Conservation (phyloP, 2,329 filamentous ascomycete species). For the Cladosporium sphaerospermum region DNA sequence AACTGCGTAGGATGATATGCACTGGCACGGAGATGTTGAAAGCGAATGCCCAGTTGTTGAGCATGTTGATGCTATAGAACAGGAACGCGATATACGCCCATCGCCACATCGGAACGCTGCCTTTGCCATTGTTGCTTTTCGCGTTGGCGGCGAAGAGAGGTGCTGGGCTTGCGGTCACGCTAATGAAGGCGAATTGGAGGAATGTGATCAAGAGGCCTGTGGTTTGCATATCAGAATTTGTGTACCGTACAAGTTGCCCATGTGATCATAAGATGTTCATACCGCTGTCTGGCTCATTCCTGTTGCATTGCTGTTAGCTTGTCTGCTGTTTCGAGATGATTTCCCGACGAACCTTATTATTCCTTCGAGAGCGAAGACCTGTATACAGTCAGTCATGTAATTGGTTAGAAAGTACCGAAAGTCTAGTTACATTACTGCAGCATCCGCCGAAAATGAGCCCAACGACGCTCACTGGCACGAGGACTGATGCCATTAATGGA, state of each 20-base stretch:
- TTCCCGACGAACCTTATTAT: conserved; percentile 83
- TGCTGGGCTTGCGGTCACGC: conserved; percentile 41
- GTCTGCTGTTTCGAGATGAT: not conserved
- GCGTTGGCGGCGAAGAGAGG: not conserved
- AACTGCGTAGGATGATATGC: conserved; percentile 92
- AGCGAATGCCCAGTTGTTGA: conserved; percentile 97
- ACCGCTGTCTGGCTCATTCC: conserved; percentile 80
- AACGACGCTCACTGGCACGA: conserved; percentile 50
- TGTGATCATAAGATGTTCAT: conserved; percentile 25
- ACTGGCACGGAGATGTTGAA: conserved; percentile 95
- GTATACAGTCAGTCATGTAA: conserved; percentile 15
- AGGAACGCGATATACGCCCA: conserved; percentile 86
- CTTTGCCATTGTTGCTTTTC: not conserved
- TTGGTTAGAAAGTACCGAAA: not conserved
- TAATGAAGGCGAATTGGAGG: conserved; percentile 54
- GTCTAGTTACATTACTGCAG: conserved; percentile 72
- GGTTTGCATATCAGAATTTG: not conserved
- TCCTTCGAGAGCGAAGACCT: conserved; percentile 94
- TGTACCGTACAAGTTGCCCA: not conserved
- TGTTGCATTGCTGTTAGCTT: conserved; percentile 30
- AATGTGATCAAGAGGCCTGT: conserved; percentile 59
- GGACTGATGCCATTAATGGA: not conserved
- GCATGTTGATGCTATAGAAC: conserved; percentile 87
- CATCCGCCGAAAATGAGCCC: conserved; percentile 90
- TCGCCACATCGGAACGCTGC: conserved; percentile 69